Conservation (phyloP, 176 grass and related monocot genomes). For the Avena insularis region DNA sequence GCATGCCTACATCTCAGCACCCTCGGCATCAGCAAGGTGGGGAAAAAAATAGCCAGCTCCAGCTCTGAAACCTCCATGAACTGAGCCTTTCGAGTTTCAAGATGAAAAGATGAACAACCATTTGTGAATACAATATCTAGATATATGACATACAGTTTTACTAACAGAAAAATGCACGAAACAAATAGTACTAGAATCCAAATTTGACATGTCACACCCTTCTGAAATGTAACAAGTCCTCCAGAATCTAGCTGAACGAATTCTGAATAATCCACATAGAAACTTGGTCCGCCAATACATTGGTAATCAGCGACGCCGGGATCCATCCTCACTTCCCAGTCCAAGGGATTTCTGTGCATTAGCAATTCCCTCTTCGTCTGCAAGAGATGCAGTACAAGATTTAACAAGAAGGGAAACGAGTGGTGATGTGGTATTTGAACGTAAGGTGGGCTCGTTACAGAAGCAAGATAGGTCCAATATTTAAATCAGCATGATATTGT, state of each 20-base stretch:
- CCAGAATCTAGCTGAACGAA: not conserved
- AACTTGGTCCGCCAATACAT: not conserved
- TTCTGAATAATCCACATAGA: not conserved
- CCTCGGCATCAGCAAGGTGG: no score
- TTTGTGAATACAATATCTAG: not conserved
- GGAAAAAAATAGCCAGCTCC: no score
- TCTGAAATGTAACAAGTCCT: slow-evolving; percentile 21
- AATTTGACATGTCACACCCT: not conserved
- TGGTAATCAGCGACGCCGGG: slow-evolving; percentile 55
- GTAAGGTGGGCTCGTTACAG: not conserved
- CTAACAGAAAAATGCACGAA: slow-evolving; percentile 20
- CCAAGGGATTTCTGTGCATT: slow-evolving; percentile 91
- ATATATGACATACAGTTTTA: slow-evolving; percentile 39
- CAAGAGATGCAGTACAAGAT: slow-evolving; percentile 29
- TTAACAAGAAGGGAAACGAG: slow-evolving; percentile 5
- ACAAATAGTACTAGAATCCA: slow-evolving; percentile 29
- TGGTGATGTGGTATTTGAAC: not conserved
- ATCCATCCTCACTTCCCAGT: slow-evolving; percentile 68
- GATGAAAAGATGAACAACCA: not conserved
- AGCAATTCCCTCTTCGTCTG: slow-evolving; percentile 87
- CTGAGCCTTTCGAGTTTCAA: not conserved
- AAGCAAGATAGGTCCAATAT: not conserved
- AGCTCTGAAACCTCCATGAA: not conserved
- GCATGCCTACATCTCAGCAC: no score
- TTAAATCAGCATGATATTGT: not conserved